phyloP scores from a whole-genome alignment of 495 filamentous ascomycete species.

The Viridothelium virens region DNA sequence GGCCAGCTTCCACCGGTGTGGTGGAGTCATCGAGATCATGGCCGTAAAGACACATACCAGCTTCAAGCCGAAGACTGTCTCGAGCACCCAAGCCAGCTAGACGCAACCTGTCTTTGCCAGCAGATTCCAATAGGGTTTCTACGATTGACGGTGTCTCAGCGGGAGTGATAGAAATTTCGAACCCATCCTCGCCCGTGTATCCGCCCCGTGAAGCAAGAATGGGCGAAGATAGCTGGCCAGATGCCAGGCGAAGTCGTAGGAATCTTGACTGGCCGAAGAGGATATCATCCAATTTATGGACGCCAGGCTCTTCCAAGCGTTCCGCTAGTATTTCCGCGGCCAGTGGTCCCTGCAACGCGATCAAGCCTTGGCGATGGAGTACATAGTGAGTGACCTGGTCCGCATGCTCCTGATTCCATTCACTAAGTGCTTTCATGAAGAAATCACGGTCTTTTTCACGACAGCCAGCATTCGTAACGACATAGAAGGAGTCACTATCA shows the following conservation, averaged over 20 bases:
- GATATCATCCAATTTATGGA: constrained; percentile 55
- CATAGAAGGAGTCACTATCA: constrained; percentile 53
- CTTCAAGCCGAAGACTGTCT: constrained; percentile 87
- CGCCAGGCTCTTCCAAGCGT: constrained; percentile 34
- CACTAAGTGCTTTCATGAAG: constrained; percentile 54
- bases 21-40: constrained; percentile 86
- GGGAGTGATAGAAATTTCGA: constrained; percentile 80
- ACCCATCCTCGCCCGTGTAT: constrained; percentile 97
- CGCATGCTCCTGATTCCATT: constrained; percentile 40
- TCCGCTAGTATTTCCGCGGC: constrained; percentile 54
- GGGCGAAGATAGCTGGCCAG: constrained; percentile 38
- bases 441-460: constrained; percentile 77
- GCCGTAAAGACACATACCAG: constrained; percentile 98
- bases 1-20: constrained; percentile 75
- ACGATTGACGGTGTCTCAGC: constrained; percentile 48
- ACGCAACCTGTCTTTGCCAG: constrained; percentile 54
- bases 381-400: constrained; percentile 62
- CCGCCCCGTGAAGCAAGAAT: constrained; percentile 79
- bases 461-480: constrained; percentile 95
- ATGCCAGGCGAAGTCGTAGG: constrained; percentile 47
- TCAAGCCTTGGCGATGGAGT: constrained; percentile 54
- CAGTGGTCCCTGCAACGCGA: constrained; percentile 84
- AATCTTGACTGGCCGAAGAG: constrained; percentile 72
- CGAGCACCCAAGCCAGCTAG: constrained; percentile 83
- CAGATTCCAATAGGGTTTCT: constrained; percentile 56